Evolutionary conservation across 148 eudicot genomes (phyloP), one percentile per base, ranked within the genome.

Genomic region (Simmondsia chinensis): DNA sequence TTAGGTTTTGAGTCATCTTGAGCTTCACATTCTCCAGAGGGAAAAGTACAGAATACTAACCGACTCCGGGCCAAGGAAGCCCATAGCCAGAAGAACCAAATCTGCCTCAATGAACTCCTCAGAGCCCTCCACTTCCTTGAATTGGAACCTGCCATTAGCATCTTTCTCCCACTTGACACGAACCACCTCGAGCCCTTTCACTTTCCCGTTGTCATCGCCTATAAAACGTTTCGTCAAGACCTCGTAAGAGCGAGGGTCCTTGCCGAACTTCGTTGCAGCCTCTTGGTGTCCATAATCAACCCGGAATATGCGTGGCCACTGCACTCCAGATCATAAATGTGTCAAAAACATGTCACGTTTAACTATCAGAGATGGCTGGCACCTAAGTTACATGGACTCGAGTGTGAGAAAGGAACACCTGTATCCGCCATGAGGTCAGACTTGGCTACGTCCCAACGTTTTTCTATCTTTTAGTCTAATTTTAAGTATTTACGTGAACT

Each of bases 231-330:
- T 91, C 4, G 99, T 91, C 49, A 91, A 57, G 42, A 91, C 99
- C 74, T 86, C 94, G 31, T 86, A 91, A 4, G 95, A 58, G 46
- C 99, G 77, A 1, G 99, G 99, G 50, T 91, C 99, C 55, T 86
- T 86, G 5, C 99, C 95, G 45, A 91, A 91, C 73, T 91, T 91
- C 48, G 80, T 42, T 39, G 79, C 65, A 40, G 95, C 99, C 74
- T 91, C 99, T 38, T 91, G 94, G 51, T 91, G 99, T 9, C 99
- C 99, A 51, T 91, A 91, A 65, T 91, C 99, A 22, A 91, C 82
- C 14, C 99, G 85, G 89, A 91, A 91, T 34, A 91, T 12, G 26
- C 95, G 95, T 33, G 99, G 99, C 99, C 99, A 91, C 99, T 91
- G 75, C 63, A 65, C 47, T 57, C 12, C 28, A 49, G 27, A 21